Conservation (phyloP, 1,284 basidiomycete genomes). For the Cutaneotrichosporon sp. region DNA sequence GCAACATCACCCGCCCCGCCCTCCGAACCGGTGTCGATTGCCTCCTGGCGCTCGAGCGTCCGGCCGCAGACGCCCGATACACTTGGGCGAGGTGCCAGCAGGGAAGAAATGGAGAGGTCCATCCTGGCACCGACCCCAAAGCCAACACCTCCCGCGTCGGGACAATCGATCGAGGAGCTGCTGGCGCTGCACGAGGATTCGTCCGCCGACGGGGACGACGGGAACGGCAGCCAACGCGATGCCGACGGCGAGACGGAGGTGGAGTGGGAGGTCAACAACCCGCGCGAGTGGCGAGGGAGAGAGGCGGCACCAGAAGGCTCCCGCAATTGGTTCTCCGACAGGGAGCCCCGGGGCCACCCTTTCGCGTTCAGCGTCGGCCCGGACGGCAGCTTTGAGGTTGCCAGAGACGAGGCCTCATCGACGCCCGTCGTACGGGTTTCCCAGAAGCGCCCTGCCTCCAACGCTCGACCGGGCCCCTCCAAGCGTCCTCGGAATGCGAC, state of each 20-base stretch:
- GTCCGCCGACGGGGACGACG: constrained; percentile 32
- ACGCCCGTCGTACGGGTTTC: neutral
- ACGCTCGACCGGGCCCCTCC: neutral
- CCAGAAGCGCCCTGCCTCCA: neutral
- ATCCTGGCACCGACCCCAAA: constrained; percentile 2
- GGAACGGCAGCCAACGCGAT: constrained; percentile 16
- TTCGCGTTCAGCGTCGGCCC: constrained; percentile 40
- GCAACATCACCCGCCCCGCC: too few species aligned
- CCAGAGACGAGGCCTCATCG: neutral
- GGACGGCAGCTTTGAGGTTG: constrained; percentile 22
- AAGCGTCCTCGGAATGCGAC: neutral
- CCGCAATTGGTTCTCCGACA: neutral
- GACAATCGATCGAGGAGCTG: constrained; percentile 28
- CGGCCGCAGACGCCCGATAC: too few species aligned
- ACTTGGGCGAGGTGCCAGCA: too few species aligned
- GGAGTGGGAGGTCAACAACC: neutral
- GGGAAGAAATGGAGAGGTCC: constrained; percentile 16
- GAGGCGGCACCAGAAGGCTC: too few species aligned
- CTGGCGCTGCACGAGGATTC: constrained; percentile 29
- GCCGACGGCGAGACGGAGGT: constrained; percentile 7
- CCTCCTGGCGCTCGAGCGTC: neutral
- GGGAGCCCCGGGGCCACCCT: constrained; percentile 5
- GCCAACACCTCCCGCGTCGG: neutral
- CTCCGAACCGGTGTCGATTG: neutral
- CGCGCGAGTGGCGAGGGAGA: too few species aligned